Evolutionary conservation across 345 rosid genomes (phyloP), one percentile per base, ranked within the genome.

Genomic region (Gynandropsis gynandra): DNA sequence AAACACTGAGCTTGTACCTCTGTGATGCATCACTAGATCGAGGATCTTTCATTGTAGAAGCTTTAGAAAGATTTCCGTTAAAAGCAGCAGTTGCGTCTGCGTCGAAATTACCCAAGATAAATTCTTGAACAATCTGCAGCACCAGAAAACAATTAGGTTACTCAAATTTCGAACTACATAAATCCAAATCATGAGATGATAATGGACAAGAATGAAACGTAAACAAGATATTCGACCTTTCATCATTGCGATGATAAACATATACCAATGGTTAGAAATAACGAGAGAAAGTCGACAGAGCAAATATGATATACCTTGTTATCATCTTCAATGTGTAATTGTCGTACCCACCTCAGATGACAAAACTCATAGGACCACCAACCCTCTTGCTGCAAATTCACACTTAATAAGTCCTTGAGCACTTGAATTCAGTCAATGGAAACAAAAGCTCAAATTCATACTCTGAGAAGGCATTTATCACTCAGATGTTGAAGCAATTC

Each of bases 301-400:
- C 54, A 21, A 20, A n/a, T 54, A 32, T 52, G 37, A 35, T 42
- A 50, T 64, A 80, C 95, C 88, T 72, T 79, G 5, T 76, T 47
- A 4, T 29, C 87, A 42, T 72, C 89, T 55, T 87, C 95, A 66
- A 74, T 0, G 65, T 82, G 98, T 27, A 92, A 51, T 64, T 87
- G 96, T 39, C 84, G 68, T 21, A 87, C 59, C 52, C 15, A 31
- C 56, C 61, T 67, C 34, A 64, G 75, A 61, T 82, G 82, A 76
- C 98, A 92, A 70, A 87, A 85, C 65, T 87, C 96, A 66, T 87
- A 92, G 8, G 88, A 76, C 96, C 98, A 87, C 98, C 98, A 92
- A 75, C 93, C 95, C 52, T 87, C 98, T 87, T 87, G 95, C 96
- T 86, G 83, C 80, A 73, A 4, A 43, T 41, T 51, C 18, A 42